A percentile compares a stretch with the other conserved stretches of the same genome.
Evolutionary conservation across 768 basidiomycete species (phyloP).

Genomic region (Ramaria rubella): DNA sequence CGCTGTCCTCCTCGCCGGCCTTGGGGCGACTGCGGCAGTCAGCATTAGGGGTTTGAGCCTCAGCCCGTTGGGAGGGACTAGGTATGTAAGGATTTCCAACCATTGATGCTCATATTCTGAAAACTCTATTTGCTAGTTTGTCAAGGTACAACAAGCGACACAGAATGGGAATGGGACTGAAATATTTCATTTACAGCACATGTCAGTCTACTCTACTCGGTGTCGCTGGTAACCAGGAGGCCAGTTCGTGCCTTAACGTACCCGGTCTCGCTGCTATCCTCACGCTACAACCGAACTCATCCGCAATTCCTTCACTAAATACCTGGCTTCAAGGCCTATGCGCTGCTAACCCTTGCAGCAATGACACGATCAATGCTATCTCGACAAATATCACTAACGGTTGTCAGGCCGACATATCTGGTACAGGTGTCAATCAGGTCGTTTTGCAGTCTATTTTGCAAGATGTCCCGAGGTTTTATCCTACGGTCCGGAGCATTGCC

Average conservation of each 20-base stretch:
- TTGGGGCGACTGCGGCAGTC: conserved; percentile 34
- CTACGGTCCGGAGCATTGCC: conserved; percentile 44
- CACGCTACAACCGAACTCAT: conserved; percentile 14
- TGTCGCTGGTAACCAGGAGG: conserved; percentile 38
- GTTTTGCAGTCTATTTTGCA: conserved; percentile 22
- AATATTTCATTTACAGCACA: conserved; percentile 2
- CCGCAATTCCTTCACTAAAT: conserved; percentile 40
- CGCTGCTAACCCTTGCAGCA: conserved; percentile 45
- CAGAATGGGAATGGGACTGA: not conserved
- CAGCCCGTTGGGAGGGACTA: not conserved
- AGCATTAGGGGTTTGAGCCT: conserved; percentile 32
- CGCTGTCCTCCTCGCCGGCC: conserved; percentile 25
- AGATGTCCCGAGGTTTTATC: conserved; percentile 48
- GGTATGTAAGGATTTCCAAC: not conserved
- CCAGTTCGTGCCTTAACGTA: conserved; percentile 42
- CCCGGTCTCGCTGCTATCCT: conserved; percentile 37
- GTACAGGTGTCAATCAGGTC: not conserved
- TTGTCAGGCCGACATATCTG: conserved; percentile 33
- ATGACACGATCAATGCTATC: conserved; percentile 49
- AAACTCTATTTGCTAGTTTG: not conserved
- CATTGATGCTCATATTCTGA: not conserved
- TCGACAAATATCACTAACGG: conserved; percentile 47
- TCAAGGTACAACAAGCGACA: not conserved
- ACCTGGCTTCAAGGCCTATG: conserved; percentile 59
- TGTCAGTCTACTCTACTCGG: conserved; percentile 44